These are phyloP conservation scores for Berberis thunbergii DNA, from an alignment of 164 flowering plant species.

Conservation along the genomic window DNA sequence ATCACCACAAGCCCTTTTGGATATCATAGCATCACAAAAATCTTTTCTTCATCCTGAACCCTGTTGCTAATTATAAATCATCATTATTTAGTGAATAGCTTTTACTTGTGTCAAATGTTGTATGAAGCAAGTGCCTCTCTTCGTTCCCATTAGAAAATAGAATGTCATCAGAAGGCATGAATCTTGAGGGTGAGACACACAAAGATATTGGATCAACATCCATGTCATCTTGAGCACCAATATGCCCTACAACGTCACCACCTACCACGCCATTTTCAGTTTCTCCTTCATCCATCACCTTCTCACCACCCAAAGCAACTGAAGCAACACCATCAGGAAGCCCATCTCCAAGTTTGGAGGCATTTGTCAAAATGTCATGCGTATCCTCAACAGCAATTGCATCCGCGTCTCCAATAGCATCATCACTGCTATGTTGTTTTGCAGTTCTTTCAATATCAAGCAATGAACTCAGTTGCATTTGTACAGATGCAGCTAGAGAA, in stretches of 20 bases:
- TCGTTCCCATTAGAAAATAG: constrained; percentile 11
- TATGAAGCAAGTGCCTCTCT: constrained; percentile 4
- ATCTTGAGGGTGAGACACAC: constrained; percentile 17
- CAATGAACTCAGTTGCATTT: constrained; percentile 39
- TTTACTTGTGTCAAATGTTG: constrained; percentile 1
- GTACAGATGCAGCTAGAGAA: constrained; percentile 61
- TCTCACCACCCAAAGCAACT: constrained; percentile 1
- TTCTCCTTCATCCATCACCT: constrained; percentile 6
- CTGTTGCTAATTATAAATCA: constrained; percentile 1
- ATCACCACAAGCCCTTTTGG: constrained; percentile 4
- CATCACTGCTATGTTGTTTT: constrained; percentile 1
- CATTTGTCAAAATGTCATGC: constrained; percentile 4
- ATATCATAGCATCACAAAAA: constrained; percentile 9
- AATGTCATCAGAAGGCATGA: constrained; percentile 16
- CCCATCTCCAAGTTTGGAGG: constrained; percentile 8
- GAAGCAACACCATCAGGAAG: background rate
- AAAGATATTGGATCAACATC: constrained; percentile 32
- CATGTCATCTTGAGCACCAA: constrained; percentile 20
- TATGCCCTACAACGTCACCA: constrained; percentile 14
- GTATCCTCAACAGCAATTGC: background rate
- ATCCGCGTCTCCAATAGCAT: constrained; percentile 2
- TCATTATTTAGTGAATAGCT: constrained; percentile 11
- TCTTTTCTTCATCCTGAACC: constrained; percentile 4
- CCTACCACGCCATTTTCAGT: constrained; percentile 8
- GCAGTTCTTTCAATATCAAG: constrained; percentile 3